Conservation (phyloP, 2,329 filamentous ascomycete genomes). For the Trichoderma pleuroti region DNA sequence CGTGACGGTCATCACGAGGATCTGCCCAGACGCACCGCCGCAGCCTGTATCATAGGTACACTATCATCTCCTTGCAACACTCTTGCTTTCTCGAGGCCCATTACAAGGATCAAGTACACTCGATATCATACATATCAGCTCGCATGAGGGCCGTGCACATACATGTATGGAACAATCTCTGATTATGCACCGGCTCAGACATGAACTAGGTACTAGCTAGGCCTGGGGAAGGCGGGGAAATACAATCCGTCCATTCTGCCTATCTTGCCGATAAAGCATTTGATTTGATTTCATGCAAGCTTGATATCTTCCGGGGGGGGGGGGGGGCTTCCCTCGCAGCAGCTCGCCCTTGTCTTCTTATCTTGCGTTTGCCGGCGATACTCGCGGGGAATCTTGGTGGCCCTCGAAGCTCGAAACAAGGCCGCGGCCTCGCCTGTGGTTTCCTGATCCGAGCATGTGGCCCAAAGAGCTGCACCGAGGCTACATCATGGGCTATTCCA, state of each 20-base stretch:
- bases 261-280: conserved; percentile 12
- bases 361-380: conserved; percentile 6
- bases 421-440: not conserved
- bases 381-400: not conserved
- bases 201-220: not conserved
- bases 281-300: not conserved
- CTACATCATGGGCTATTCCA: not conserved
- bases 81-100: too few relatives aligned
- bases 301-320: conserved; percentile 9
- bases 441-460: not conserved
- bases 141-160: not conserved
- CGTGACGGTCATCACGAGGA: too few relatives aligned
- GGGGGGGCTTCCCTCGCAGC: not conserved
- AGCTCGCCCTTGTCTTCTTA: not conserved
- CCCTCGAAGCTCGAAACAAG: not conserved
- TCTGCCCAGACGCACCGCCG: too few relatives aligned
- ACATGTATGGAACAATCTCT: conserved; percentile 6
- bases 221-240: conserved; percentile 17
- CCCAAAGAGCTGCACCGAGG: not conserved
- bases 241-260: conserved; percentile 12
- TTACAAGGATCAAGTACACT: too few relatives aligned
- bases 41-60: too few relatives aligned
- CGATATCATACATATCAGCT: not conserved
- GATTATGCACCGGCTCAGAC: not conserved
- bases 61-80: too few relatives aligned